Evolutionary conservation across 73 alveolate species (phyloP).

Genomic region (Symbiodinium pilosum): DNA sequence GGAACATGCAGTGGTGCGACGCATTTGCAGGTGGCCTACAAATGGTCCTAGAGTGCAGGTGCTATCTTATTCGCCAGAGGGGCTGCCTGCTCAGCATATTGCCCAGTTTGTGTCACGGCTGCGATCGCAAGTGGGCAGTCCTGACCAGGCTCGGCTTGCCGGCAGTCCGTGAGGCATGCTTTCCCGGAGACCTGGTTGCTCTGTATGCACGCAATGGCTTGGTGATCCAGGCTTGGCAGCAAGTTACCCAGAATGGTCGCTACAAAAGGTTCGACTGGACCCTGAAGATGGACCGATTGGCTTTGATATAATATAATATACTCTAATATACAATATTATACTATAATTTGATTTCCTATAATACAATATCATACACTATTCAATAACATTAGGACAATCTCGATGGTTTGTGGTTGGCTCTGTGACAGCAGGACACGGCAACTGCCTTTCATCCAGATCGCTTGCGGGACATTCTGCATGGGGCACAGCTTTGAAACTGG

Average conservation of each 20-base stretch:
- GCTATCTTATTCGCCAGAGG: not conserved
- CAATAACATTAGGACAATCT: not conserved
- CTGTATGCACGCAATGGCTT: too few species aligned
- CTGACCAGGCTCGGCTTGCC: not conserved
- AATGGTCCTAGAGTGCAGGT: constrained; percentile 34
- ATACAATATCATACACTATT: too few species aligned
- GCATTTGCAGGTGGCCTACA: constrained; percentile 24
- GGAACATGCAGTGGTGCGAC: too few species aligned
- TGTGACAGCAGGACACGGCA: not conserved
- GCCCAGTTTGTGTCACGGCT: not conserved
- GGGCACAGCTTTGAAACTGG: not conserved
- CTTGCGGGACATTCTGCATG: not conserved
- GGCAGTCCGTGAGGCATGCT: not conserved
- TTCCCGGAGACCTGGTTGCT: too few species aligned
- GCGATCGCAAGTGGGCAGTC: not conserved
- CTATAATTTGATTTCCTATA: too few species aligned
- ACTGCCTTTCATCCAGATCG: constrained; percentile 10
- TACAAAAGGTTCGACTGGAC: constrained; percentile 18
- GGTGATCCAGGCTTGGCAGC: constrained; percentile 56
- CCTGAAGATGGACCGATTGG: constrained; percentile 43
- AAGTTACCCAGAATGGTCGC: not conserved
- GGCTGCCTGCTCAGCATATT: not conserved
- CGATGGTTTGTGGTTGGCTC: not conserved
- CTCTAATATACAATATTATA: too few species aligned
- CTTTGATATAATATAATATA: too few species aligned